Percentiles rank a stretch among this genome's conserved stretches.
Conservation (phyloP, 2,329 filamentous ascomycete genomes). For the Akanthomyces dipterigenus region DNA sequence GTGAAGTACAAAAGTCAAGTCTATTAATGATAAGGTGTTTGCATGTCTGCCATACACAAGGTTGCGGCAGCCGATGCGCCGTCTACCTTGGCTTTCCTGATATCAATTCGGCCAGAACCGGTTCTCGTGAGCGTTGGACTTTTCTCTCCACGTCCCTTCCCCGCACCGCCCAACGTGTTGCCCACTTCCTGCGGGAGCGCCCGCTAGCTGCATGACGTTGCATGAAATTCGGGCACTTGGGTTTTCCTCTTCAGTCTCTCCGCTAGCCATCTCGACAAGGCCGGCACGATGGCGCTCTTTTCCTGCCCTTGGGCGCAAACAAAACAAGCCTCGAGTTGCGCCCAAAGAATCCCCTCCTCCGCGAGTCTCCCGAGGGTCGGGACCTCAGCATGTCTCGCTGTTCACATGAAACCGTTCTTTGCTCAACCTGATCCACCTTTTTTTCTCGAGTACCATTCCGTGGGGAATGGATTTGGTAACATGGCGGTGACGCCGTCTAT, state of each 20-base stretch:
- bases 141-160: not conserved
- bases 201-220: constrained; percentile 6
- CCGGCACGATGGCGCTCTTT: not conserved
- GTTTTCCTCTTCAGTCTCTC: constrained; percentile 1
- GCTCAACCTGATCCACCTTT: not conserved
- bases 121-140: not conserved
- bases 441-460: constrained; percentile 11
- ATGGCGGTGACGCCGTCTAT: constrained; percentile 13
- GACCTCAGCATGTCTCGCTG: not conserved
- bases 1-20: not conserved
- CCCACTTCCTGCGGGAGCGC: constrained; percentile 11
- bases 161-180: constrained; percentile 6
- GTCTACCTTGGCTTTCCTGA: not conserved
- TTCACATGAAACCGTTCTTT: constrained; percentile 2
- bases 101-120: not conserved
- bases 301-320: not conserved
- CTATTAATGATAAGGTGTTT: not conserved
- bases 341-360: not conserved
- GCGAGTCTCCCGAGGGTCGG: not conserved
- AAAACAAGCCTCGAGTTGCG: not conserved
- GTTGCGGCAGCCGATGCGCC: not conserved
- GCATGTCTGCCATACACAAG: not conserved
- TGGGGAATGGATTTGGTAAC: constrained; percentile 11
- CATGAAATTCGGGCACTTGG: constrained; percentile 1
- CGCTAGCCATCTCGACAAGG: not conserved